Percentiles rank a stretch among this genome's conserved stretches.
phyloP scores from a whole-genome alignment of 768 basidiomycete species.

The Hygrophoropsis aurantiaca region DNA sequence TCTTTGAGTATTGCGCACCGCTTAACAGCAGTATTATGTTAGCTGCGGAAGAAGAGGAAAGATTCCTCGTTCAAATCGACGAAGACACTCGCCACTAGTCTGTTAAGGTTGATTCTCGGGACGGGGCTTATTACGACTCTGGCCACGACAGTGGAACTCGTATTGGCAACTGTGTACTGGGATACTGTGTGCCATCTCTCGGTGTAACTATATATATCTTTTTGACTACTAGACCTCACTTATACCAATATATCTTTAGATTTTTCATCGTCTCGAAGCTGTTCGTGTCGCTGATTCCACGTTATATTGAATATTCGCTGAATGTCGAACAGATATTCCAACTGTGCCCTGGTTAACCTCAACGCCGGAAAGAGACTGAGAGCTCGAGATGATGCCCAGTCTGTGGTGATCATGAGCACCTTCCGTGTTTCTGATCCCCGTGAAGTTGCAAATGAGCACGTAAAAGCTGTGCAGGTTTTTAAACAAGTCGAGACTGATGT shows the following conservation, averaged over 20 bases:
- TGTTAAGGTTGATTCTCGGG: neutral
- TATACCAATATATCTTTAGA: too few species aligned
- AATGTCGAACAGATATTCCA: slow-evolving; percentile 1
- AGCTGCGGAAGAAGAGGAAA: neutral
- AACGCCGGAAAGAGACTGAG: neutral
- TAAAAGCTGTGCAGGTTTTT: too few species aligned
- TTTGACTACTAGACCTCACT: too few species aligned
- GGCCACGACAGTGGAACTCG: neutral
- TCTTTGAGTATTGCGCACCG: too few species aligned
- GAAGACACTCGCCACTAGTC: neutral
- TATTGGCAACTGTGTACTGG: too few species aligned
- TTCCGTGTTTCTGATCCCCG: too few species aligned
- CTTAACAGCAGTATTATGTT: neutral
- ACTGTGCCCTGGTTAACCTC: slow-evolving; percentile 1
- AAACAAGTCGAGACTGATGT: too few species aligned
- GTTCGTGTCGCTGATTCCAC: slow-evolving; percentile 1
- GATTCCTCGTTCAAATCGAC: neutral
- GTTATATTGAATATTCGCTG: neutral
- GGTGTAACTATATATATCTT: too few species aligned
- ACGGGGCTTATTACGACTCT: neutral
- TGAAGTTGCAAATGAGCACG: too few species aligned
- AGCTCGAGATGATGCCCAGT: too few species aligned
- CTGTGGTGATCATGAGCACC: too few species aligned
- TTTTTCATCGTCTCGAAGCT: neutral
- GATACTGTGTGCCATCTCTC: too few species aligned